These are phyloP conservation scores for Axilococcus clingmanii DNA, from an alignment of 139 green algal species.

Conservation along the genomic window DNA sequence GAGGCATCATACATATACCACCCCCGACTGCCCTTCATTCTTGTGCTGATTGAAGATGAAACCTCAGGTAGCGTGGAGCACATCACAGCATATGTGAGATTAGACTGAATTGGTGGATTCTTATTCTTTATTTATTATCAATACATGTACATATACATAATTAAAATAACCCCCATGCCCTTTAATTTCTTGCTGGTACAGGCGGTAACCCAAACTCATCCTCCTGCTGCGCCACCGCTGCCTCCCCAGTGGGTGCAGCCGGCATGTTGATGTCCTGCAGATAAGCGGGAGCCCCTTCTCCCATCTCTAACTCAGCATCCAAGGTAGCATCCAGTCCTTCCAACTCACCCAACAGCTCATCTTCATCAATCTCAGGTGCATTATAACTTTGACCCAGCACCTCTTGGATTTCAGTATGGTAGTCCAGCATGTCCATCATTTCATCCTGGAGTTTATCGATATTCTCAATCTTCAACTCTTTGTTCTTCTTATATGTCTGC, in stretches of 20 bases:
- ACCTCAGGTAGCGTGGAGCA: too few species aligned
- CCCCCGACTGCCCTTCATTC: too few species aligned
- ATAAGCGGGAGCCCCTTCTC: conserved; percentile 50
- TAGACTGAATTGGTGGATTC: background rate
- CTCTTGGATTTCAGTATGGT: conserved; percentile 86
- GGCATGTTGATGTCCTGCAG: conserved; percentile 57
- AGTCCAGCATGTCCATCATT: conserved; percentile 86
- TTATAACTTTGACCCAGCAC: conserved; percentile 77
- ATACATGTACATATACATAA: conserved; percentile 1
- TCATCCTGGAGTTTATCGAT: conserved; percentile 94
- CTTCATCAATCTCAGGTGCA: conserved; percentile 94
- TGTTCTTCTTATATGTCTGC: conserved; percentile 63
- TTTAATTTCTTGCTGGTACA: background rate
- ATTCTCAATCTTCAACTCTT: conserved; percentile 89
- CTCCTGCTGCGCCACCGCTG: conserved; percentile 10
- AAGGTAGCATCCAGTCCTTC: conserved; percentile 75
- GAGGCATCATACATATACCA: too few species aligned
- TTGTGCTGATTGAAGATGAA: too few species aligned
- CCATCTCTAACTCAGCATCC: conserved; percentile 31
- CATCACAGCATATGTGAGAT: too few species aligned
- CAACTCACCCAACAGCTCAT: conserved; percentile 93
- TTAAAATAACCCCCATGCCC: background rate
- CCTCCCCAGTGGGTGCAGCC: conserved; percentile 36
- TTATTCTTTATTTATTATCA: too few species aligned
- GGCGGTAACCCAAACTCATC: conserved; percentile 41